These are phyloP conservation scores for Pseudogymnoascus sp. DNA, from an alignment of 2,329 filamentous ascomycete species.

Conservation along the genomic window DNA sequence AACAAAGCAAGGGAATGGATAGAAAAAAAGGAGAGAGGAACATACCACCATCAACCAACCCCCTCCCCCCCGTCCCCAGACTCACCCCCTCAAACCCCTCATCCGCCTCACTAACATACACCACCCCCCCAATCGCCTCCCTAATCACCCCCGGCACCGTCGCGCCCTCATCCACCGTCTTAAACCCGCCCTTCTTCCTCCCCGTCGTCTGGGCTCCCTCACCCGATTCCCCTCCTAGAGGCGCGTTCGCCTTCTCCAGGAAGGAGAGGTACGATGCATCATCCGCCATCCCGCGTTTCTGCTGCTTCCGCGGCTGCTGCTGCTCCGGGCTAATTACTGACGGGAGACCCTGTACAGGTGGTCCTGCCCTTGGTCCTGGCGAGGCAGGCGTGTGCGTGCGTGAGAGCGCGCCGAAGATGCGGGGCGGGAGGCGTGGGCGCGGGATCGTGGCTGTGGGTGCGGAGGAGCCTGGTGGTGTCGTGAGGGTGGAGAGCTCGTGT, in stretches of 20 bases:
- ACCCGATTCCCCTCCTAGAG: constrained; percentile 45
- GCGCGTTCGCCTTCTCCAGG: constrained; percentile 76
- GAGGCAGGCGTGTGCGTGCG: not conserved
- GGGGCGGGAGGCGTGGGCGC: not conserved
- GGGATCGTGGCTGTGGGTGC: not conserved
- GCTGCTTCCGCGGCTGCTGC: too few relatives aligned
- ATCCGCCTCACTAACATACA: constrained; percentile 75
- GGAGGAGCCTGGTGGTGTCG: not conserved
- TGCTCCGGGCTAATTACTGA: not conserved
- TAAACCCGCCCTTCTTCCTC: constrained; percentile 36
- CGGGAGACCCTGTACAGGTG: constrained; percentile 11
- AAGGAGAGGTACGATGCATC: constrained; percentile 81
- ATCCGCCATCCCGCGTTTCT: constrained; percentile 47
- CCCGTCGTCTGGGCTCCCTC: constrained; percentile 21
- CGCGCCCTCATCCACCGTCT: constrained; percentile 43
- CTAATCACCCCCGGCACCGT: constrained; percentile 52
- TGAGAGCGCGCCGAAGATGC: not conserved
- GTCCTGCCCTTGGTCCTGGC: not conserved
- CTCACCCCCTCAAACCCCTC: constrained; percentile 75
- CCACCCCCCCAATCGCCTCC: constrained; percentile 44
- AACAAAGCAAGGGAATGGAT: too few relatives aligned
- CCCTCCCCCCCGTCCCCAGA: constrained; percentile 48
- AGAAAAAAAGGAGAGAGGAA: constrained; percentile 18
- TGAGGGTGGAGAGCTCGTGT: not conserved
- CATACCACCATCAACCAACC: constrained; percentile 54